Evolutionary conservation across 2,329 filamentous ascomycete genomes (phyloP).

Genomic region (Fusarium sp.): DNA sequence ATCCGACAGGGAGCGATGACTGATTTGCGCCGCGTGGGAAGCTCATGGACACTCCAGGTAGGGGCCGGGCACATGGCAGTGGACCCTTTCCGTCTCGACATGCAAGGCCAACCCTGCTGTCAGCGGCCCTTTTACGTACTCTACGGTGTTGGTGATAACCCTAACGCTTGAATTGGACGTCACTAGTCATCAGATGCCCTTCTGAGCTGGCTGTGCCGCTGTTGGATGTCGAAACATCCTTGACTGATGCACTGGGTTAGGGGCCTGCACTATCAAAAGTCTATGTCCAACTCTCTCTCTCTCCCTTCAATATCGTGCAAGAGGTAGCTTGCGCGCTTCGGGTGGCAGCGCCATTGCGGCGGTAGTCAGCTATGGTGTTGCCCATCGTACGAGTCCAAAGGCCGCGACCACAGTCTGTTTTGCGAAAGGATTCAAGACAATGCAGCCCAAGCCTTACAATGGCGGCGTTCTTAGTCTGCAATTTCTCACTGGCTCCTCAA

Average conservation of each 20-base stretch:
- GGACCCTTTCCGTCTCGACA: constrained; percentile 38
- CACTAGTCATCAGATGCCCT: constrained; percentile 23
- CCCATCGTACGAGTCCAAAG: constrained; percentile 43
- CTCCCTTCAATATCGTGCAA: constrained; percentile 32
- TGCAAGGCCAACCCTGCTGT: constrained; percentile 40
- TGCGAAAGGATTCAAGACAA: constrained; percentile 24
- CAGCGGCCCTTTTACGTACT: constrained; percentile 25
- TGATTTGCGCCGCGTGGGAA: constrained; percentile 32
- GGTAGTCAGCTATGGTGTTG: constrained; percentile 21
- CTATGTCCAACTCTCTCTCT: constrained; percentile 18
- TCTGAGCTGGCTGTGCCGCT: constrained; percentile 29
- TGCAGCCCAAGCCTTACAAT: constrained; percentile 16
- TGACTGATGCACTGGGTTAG: constrained; percentile 24
- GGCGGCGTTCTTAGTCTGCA: constrained; percentile 6
- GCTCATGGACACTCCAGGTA: constrained; percentile 37
- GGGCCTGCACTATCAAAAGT: constrained; percentile 26
- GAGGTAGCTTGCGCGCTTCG: constrained; percentile 36
- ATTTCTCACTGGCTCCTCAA: constrained; percentile 14
- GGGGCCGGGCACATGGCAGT: constrained; percentile 45
- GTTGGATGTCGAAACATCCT: constrained; percentile 33
- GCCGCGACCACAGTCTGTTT: constrained; percentile 36
- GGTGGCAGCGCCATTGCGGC: constrained; percentile 21
- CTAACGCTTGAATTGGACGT: constrained; percentile 20
- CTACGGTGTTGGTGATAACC: constrained; percentile 21
- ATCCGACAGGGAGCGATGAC: constrained; percentile 25